These are phyloP conservation scores for Podospora pseudocomata DNA, from an alignment of 495 filamentous ascomycete genomes.

Conservation along the genomic window DNA sequence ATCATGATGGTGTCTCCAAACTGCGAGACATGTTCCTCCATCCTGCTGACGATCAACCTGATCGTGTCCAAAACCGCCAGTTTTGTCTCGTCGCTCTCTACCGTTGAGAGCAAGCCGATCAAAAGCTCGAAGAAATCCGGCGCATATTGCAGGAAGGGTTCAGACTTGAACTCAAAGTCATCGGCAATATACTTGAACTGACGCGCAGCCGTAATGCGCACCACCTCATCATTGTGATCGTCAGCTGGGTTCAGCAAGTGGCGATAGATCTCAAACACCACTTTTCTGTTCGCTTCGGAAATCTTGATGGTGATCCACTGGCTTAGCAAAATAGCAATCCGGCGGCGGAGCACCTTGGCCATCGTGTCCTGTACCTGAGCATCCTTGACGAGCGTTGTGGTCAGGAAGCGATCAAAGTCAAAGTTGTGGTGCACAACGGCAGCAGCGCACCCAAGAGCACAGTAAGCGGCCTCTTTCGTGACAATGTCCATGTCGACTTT, in stretches of 20 bases:
- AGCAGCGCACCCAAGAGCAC: conserved; percentile 82
- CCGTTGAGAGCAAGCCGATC: conserved; percentile 72
- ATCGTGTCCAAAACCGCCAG: conserved; percentile 83
- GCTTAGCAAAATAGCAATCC: conserved; percentile 81
- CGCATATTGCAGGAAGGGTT: conserved; percentile 70
- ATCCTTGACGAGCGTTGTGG: conserved; percentile 69
- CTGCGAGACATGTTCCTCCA: conserved; percentile 69
- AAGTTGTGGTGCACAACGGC: conserved; percentile 63
- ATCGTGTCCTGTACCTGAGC: conserved; percentile 70
- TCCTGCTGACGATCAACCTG: conserved; percentile 68
- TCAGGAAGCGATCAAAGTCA: conserved; percentile 78
- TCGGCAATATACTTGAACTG: conserved; percentile 76
- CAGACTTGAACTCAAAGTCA: conserved; percentile 72
- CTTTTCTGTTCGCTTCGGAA: conserved; percentile 55
- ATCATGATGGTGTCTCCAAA: conserved; percentile 78
- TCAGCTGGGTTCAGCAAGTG: conserved; percentile 78
- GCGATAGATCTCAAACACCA: conserved; percentile 87
- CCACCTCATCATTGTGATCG: conserved; percentile 80
- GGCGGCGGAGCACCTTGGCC: conserved; percentile 81
- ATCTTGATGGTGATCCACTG: conserved; percentile 83
- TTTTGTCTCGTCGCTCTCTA: conserved; percentile 81
- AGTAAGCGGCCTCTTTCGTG: conserved; percentile 89
- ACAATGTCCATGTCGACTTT: conserved; percentile 66
- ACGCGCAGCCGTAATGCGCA: conserved; percentile 83
- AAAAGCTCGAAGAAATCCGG: conserved; percentile 62